Evolutionary conservation across 352 stramenopile species (phyloP).

Genomic region (Pythium scleroteichum): DNA sequence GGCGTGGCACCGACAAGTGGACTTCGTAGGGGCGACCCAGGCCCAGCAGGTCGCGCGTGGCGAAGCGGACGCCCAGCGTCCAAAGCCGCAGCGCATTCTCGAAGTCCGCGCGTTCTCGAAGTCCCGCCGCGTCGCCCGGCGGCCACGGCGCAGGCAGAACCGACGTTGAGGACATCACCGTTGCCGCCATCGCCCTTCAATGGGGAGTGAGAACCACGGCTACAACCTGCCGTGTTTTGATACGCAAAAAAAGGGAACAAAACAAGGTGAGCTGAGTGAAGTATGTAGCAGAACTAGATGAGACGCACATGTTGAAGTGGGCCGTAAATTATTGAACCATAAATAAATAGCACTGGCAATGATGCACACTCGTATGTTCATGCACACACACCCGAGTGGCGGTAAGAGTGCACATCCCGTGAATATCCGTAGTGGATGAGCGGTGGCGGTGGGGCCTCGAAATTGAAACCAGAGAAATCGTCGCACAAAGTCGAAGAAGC

Average conservation of each 20-base stretch:
- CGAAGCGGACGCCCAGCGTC: slow-evolving; percentile 46
- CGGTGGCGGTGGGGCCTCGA: slow-evolving; percentile 45
- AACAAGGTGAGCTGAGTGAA: not conserved
- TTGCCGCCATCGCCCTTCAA: too few relatives aligned
- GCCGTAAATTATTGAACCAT: not conserved
- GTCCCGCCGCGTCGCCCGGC: slow-evolving; percentile 8
- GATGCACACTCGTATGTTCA: slow-evolving; percentile 15
- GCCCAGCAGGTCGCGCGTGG: slow-evolving; percentile 51
- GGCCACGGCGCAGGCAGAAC: not conserved
- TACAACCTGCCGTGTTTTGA: slow-evolving; percentile 10
- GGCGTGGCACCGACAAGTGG: slow-evolving; percentile 8
- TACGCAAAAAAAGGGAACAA: slow-evolving; percentile 11
- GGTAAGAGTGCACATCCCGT: slow-evolving; percentile 33
- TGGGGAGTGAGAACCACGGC: not conserved
- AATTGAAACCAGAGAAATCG: slow-evolving; percentile 90
- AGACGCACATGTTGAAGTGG: not conserved
- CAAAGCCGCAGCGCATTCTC: slow-evolving; percentile 50
- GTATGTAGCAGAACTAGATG: too few relatives aligned
- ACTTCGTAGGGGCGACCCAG: slow-evolving; percentile 60
- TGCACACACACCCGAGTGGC: slow-evolving; percentile 25
- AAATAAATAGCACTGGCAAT: too few relatives aligned
- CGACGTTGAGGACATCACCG: not conserved
- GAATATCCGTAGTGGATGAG: slow-evolving; percentile 65
- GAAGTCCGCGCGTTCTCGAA: slow-evolving; percentile 31
- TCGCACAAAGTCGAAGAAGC: slow-evolving; percentile 30